Percentiles rank a stretch among this genome's conserved stretches.
phyloP scores from a whole-genome alignment of 768 basidiomycete genomes.

The Clitopilus passeckerianus region DNA sequence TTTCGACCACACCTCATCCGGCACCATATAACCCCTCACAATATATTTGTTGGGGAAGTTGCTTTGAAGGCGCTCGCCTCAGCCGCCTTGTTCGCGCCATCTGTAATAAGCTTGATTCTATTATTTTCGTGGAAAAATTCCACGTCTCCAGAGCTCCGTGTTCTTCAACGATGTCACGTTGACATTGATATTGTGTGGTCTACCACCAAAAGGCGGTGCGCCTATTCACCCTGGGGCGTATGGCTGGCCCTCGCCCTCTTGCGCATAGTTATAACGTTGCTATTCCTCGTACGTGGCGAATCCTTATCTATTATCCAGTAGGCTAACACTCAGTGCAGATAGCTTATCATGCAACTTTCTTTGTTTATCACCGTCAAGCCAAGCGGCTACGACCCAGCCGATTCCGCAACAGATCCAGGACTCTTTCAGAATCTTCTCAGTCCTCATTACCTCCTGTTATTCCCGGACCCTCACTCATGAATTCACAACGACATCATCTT shows the following conservation, averaged over 20 bases:
- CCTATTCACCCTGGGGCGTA: constrained; percentile 36
- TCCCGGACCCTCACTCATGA: constrained; percentile 4
- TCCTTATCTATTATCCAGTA: neutral
- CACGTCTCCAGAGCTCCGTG: constrained; percentile 27
- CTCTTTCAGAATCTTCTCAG: constrained; percentile 11
- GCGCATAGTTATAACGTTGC: constrained; percentile 48
- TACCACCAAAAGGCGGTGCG: constrained; percentile 19
- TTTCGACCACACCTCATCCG: constrained; percentile 32
- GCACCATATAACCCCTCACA: constrained; percentile 22
- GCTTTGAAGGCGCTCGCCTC: constrained; percentile 38
- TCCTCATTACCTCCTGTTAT: constrained; percentile 14
- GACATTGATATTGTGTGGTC: constrained; percentile 71
- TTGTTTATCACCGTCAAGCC: constrained; percentile 19
- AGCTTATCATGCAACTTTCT: constrained; percentile 20
- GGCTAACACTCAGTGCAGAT: constrained; percentile 13
- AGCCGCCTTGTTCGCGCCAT: constrained; percentile 43
- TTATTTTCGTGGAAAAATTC: constrained; percentile 48
- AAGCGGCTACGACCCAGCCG: constrained; percentile 13
- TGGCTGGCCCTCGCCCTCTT: constrained; percentile 53
- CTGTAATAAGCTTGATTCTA: constrained; percentile 51
- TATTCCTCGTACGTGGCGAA: constrained; percentile 43
- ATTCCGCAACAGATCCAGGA: constrained; percentile 6
- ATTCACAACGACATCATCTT: constrained; percentile 3
- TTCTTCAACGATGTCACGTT: constrained; percentile 47
- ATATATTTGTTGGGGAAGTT: constrained; percentile 22